Evolutionary conservation across 371 early-diverging fungal genomes (phyloP).

Genomic region (Rhizopus delemar): DNA sequence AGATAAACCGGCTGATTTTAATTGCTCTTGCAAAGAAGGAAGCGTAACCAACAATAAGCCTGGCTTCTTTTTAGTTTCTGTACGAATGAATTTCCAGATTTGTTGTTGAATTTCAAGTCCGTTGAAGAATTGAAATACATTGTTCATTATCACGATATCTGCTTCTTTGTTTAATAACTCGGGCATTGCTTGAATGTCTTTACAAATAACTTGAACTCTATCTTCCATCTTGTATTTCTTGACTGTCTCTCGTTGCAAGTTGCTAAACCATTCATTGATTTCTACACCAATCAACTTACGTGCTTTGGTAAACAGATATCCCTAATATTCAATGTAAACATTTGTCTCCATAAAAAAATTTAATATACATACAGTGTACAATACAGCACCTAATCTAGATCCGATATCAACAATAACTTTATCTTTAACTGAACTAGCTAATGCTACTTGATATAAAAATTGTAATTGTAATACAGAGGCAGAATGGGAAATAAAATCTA

Average conservation of each 20-base stretch:
- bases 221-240: slow-evolving; percentile 59
- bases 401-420: slow-evolving; percentile 66
- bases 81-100: slow-evolving; percentile 61
- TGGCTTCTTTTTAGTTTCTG: slow-evolving; percentile 48
- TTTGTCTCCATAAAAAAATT: background rate
- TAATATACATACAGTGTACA: slow-evolving; percentile 53
- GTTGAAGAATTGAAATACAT: slow-evolving; percentile 68
- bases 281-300: slow-evolving; percentile 63
- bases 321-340: slow-evolving; percentile 32
- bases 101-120: slow-evolving; percentile 53
- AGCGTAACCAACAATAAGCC: slow-evolving; percentile 57
- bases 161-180: slow-evolving; percentile 47
- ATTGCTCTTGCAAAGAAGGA: slow-evolving; percentile 64
- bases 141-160: slow-evolving; percentile 63
- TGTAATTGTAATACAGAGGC: slow-evolving; percentile 63
- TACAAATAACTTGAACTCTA: slow-evolving; percentile 58
- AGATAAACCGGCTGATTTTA: slow-evolving; percentile 55
- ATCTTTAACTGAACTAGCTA: slow-evolving; percentile 50
- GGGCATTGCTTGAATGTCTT: slow-evolving; percentile 53
- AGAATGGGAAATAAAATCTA: slow-evolving; percentile 70
- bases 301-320: slow-evolving; percentile 58
- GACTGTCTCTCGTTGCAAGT: slow-evolving; percentile 58
- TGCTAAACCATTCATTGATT: slow-evolving; percentile 64
- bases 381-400: slow-evolving; percentile 65
- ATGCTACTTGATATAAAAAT: slow-evolving; percentile 58